A percentile compares a stretch with the other conserved stretches of the same genome.
Conservation (phyloP, 1,284 basidiomycete species). For the Moesziomyces antarcticus region DNA sequence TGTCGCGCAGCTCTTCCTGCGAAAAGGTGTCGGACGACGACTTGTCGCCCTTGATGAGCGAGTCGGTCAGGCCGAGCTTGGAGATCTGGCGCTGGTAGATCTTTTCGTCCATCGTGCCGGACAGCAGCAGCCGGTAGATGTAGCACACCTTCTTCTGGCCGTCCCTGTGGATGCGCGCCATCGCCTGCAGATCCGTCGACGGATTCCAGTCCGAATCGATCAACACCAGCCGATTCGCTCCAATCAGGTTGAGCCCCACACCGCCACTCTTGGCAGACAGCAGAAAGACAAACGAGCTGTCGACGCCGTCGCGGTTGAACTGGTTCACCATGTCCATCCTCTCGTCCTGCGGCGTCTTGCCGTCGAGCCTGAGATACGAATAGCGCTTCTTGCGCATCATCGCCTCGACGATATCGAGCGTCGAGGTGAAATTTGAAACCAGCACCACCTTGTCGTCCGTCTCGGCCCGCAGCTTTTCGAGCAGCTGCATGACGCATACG, state of each 20-base stretch:
- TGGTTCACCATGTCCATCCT: slow-evolving; percentile 54
- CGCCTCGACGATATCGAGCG: slow-evolving; percentile 89
- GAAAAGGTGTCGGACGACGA: slow-evolving; percentile 55
- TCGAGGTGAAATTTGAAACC: slow-evolving; percentile 72
- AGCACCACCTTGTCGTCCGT: slow-evolving; percentile 76
- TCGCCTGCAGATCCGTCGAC: slow-evolving; percentile 85
- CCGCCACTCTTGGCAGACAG: slow-evolving; percentile 97
- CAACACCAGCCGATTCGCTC: slow-evolving; percentile 88
- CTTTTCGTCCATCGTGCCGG: slow-evolving; percentile 68
- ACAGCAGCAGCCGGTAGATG: slow-evolving; percentile 85
- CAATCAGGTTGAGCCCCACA: slow-evolving; percentile 97
- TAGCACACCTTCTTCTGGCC: slow-evolving; percentile 88
- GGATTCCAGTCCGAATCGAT: slow-evolving; percentile 97
- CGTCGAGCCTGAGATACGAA: slow-evolving; percentile 86
- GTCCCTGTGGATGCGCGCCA: slow-evolving; percentile 87
- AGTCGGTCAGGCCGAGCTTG: slow-evolving; percentile 82
- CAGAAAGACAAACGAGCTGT: slow-evolving; percentile 79
- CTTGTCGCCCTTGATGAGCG: slow-evolving; percentile 70
- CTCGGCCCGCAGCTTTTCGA: slow-evolving; percentile 74
- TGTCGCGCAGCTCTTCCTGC: slow-evolving; percentile 72
- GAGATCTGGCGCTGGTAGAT: slow-evolving; percentile 84
- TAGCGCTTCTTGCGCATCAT: slow-evolving; percentile 83
- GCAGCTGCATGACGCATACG: slow-evolving; percentile 78
- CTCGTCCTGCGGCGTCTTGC: slow-evolving; percentile 68
- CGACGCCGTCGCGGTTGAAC: slow-evolving; percentile 50